Conservation (phyloP, 768 basidiomycete species). For the Pisolithus orientalis region DNA sequence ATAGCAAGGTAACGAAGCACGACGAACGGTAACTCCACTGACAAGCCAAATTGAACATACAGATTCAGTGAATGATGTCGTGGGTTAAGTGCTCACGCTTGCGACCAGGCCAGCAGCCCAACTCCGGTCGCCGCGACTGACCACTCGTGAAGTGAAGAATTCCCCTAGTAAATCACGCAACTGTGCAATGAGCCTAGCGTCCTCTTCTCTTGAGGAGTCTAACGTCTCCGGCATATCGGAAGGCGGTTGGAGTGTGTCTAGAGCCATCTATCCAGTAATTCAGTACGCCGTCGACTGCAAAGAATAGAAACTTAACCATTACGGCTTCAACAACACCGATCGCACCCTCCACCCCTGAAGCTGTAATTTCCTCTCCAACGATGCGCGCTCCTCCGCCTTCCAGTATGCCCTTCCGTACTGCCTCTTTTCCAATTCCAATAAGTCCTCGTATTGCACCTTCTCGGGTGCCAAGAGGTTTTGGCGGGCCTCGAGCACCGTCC, state of each 20-base stretch:
- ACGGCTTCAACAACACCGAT: conserved; percentile 51
- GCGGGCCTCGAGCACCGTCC: conserved; percentile 25
- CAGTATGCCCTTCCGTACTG: conserved; percentile 74
- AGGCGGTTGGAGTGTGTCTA: conserved; percentile 51
- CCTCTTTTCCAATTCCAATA: conserved; percentile 79
- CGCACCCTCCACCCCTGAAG: conserved; percentile 25
- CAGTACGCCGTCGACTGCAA: background rate
- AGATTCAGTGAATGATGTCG: background rate
- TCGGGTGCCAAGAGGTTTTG: conserved; percentile 73
- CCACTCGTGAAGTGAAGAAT: conserved; percentile 51
- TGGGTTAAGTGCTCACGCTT: conserved; percentile 18
- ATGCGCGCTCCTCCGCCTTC: conserved; percentile 76
- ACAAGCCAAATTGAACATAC: background rate
- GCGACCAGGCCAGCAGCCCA: conserved; percentile 60
- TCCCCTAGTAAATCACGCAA: conserved; percentile 54
- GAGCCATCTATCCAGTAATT: conserved; percentile 44
- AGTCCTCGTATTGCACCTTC: conserved; percentile 89
- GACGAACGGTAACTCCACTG: background rate
- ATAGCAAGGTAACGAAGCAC: background rate
- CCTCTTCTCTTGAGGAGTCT: conserved; percentile 41
- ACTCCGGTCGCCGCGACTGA: conserved; percentile 41
- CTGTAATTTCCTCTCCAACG: conserved; percentile 59
- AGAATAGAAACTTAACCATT: conserved; percentile 41
- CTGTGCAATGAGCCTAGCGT: conserved; percentile 39
- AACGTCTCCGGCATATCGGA: conserved; percentile 56